These are phyloP conservation scores for Zopfia rhizophila DNA, from an alignment of 2,329 filamentous ascomycete genomes.

Conservation along the genomic window DNA sequence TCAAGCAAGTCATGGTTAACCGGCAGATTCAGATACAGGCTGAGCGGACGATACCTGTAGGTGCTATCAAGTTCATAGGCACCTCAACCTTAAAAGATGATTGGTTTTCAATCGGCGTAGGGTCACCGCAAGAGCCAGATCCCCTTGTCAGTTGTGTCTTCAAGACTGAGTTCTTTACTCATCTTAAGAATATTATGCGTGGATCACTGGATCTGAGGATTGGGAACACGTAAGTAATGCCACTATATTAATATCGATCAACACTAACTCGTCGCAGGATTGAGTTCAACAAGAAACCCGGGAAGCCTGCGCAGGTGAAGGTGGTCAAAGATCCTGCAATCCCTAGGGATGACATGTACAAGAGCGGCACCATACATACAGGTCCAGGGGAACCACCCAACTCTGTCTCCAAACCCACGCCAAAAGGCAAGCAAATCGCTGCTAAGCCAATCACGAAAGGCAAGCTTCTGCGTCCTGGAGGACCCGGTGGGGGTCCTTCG, in stretches of 20 bases:
- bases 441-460: slow-evolving; percentile 92
- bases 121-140: slow-evolving; percentile 91
- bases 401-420: slow-evolving; percentile 84
- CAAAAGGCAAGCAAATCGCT: slow-evolving; percentile 85
- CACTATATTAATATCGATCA: neutral
- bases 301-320: slow-evolving; percentile 89
- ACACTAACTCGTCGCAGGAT: slow-evolving; percentile 63
- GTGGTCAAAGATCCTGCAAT: slow-evolving; percentile 86
- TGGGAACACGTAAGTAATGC: slow-evolving; percentile 67
- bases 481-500: slow-evolving; percentile 82
- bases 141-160: slow-evolving; percentile 93
- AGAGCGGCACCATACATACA: slow-evolving; percentile 91
- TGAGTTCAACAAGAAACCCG: slow-evolving; percentile 97
- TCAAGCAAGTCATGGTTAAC: slow-evolving; percentile 85
- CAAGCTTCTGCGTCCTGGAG: slow-evolving; percentile 89
- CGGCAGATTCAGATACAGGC: slow-evolving; percentile 82
- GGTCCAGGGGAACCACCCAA: slow-evolving; percentile 83
- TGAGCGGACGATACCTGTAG: slow-evolving; percentile 84
- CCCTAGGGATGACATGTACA: slow-evolving; percentile 82
- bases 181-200: slow-evolving; percentile 82
- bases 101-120: slow-evolving; percentile 93
- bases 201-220: slow-evolving; percentile 86
- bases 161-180: slow-evolving; percentile 97
- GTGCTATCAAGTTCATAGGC: slow-evolving; percentile 88
- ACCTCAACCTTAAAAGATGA: slow-evolving; percentile 87